Percentiles rank a stretch among this genome's conserved stretches.
These are phyloP conservation scores for Chondrus crispus DNA, from an alignment of 23 red algal genomes.

Conservation along the genomic window DNA sequence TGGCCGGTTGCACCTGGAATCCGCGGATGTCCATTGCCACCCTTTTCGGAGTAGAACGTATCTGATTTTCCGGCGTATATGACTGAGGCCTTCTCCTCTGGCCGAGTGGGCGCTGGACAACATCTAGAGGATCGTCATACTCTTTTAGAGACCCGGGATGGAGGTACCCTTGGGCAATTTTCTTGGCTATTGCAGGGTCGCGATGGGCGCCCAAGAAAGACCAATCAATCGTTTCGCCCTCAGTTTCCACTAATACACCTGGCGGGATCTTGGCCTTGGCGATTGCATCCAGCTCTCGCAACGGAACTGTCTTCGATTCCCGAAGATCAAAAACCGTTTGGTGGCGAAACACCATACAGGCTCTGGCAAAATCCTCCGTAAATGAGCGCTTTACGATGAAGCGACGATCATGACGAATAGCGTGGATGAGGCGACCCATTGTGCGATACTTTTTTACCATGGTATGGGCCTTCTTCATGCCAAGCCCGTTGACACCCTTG, in stretches of 20 bases:
- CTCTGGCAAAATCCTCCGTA: slow-evolving; percentile 46
- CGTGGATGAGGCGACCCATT: slow-evolving; percentile 45
- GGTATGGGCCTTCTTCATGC: slow-evolving; percentile 75
- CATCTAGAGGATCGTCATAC: slow-evolving; percentile 56
- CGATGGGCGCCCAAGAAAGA: slow-evolving; percentile 42
- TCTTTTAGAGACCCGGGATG: slow-evolving; percentile 44
- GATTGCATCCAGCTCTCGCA: slow-evolving; percentile 35
- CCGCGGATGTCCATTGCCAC: neutral
- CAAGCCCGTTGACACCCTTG: slow-evolving; percentile 75
- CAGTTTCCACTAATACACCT: neutral
- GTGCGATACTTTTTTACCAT: slow-evolving; percentile 54
- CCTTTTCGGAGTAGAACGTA: neutral
- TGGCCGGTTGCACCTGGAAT: slow-evolving; percentile 24
- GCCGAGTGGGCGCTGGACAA: neutral
- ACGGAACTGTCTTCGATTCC: neutral
- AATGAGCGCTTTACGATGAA: slow-evolving; percentile 35
- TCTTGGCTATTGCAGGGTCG: neutral
- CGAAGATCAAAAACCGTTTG: slow-evolving; percentile 87
- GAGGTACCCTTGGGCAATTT: slow-evolving; percentile 30
- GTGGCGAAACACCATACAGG: slow-evolving; percentile 81
- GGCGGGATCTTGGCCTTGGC: slow-evolving; percentile 17
- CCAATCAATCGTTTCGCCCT: slow-evolving; percentile 2
- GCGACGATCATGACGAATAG: slow-evolving; percentile 33
- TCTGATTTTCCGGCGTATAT: neutral
- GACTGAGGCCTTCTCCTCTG: neutral